Percentiles rank a stretch among this genome's conserved stretches.
Evolutionary conservation across 768 basidiomycete genomes (phyloP).

Genomic region (Serpula lacrymans): DNA sequence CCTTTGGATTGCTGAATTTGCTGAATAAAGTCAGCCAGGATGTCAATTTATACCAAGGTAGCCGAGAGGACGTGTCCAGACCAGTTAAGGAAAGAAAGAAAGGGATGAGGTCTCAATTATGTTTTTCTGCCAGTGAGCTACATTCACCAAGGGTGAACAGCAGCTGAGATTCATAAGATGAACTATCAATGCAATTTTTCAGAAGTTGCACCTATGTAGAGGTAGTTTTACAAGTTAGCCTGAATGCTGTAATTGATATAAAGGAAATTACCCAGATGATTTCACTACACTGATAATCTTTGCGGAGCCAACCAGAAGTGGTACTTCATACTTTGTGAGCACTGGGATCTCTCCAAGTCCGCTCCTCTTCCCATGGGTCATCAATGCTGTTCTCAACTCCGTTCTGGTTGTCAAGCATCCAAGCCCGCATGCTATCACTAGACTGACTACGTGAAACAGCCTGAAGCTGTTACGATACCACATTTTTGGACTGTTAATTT

Average conservation of each 20-base stretch:
- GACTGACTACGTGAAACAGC: no score
- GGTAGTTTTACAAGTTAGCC: no score
- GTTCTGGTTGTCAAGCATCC: no score
- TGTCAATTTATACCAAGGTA: constrained; percentile 60
- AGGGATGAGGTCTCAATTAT: constrained; percentile 84
- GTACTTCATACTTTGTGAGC: constrained; percentile 56
- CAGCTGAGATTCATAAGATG: constrained; percentile 79
- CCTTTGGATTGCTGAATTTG: constrained; percentile 93
- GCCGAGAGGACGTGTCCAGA: constrained; percentile 34
- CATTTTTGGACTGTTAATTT: no score
- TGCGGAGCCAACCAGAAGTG: constrained; percentile 46
- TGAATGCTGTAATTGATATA: no score
- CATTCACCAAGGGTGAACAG: constrained; percentile 67
- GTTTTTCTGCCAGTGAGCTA: constrained; percentile 73
- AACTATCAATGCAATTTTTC: constrained; percentile 63
- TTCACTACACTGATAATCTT: constrained; percentile 23
- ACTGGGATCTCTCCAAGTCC: constrained; percentile 73
- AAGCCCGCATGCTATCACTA: no score
- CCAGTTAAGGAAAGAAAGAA: constrained; percentile 63
- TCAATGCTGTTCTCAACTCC: constrained; percentile 21
- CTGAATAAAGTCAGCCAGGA: constrained; percentile 84
- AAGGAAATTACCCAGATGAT: constrained; percentile 31
- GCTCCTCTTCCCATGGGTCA: constrained; percentile 60
- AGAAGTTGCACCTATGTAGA: constrained; percentile 34
- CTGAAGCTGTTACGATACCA: no score